These are phyloP conservation scores for Chalaropsis thielavioides DNA, from an alignment of 2,329 filamentous ascomycete genomes.

Conservation along the genomic window DNA sequence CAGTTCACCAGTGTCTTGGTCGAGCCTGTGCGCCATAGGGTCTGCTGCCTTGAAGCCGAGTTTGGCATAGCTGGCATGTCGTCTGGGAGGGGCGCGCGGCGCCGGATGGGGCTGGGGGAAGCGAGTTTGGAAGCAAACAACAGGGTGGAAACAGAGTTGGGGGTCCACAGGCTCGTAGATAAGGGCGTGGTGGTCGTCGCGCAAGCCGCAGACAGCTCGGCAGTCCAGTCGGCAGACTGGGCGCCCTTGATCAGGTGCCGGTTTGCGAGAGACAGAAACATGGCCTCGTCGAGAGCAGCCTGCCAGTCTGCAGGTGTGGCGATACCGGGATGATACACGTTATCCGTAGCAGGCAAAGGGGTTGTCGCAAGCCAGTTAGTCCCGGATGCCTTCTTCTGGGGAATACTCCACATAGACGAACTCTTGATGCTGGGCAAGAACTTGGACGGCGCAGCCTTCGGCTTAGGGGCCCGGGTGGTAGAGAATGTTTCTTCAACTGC, in stretches of 20 bases:
- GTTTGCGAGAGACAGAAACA: conserved; percentile 15
- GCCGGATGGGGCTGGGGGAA: background rate
- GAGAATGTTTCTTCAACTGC: conserved; percentile 6
- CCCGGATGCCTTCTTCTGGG: background rate
- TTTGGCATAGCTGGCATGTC: background rate
- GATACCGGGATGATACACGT: conserved; percentile 18
- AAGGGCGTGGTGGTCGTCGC: background rate
- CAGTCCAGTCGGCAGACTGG: background rate
- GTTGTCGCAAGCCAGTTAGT: background rate
- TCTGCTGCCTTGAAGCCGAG: background rate
- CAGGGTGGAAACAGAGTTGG: too few species aligned
- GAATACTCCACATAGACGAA: background rate
- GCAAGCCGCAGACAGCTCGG: background rate
- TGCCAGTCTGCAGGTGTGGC: conserved; percentile 22
- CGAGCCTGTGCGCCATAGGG: background rate
- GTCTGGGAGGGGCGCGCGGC: background rate
- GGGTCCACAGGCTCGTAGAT: conserved; percentile 8
- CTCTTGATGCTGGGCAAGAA: background rate
- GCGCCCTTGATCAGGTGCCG: background rate
- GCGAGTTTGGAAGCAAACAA: too few species aligned
- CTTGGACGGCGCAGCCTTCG: conserved; percentile 7
- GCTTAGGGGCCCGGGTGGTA: conserved; percentile 21
- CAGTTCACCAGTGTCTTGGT: conserved; percentile 1
- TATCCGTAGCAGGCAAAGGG: background rate
- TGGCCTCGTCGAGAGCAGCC: conserved; percentile 27